These are phyloP conservation scores for Rhizophagus sp. DNA, from an alignment of 192 early-diverging fungal species.

Conservation along the genomic window DNA sequence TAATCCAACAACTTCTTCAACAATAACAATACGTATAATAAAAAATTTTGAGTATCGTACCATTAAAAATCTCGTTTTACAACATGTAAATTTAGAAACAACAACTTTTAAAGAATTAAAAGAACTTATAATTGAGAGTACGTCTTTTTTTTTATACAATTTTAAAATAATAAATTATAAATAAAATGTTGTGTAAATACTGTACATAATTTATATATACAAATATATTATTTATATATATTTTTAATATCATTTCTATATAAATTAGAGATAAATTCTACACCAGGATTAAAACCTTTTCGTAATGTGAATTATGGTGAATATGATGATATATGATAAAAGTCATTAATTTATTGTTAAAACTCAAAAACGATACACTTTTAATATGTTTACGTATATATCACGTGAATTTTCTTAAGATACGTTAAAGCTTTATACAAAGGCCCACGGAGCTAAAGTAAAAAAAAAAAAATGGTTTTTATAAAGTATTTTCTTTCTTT, in stretches of 20 bases:
- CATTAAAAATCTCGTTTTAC: constrained; percentile 78
- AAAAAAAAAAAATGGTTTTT: neutral
- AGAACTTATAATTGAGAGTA: constrained; percentile 55
- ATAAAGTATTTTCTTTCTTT: too few relatives aligned
- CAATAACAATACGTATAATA: constrained; percentile 81
- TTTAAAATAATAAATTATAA: too few relatives aligned
- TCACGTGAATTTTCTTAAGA: constrained; percentile 36
- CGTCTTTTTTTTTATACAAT: neutral
- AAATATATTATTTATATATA: too few relatives aligned
- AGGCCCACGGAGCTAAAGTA: constrained; percentile 74
- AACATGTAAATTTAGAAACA: constrained; percentile 63
- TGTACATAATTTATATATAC: too few relatives aligned
- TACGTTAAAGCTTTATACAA: constrained; percentile 75
- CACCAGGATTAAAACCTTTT: constrained; percentile 70
- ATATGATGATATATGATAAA: too few relatives aligned
- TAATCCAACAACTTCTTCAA: constrained; percentile 32
- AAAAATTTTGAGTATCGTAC: constrained; percentile 92
- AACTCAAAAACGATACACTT: too few relatives aligned
- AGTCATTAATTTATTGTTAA: too few relatives aligned
- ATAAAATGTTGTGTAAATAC: too few relatives aligned
- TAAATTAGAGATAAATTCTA: constrained; percentile 57
- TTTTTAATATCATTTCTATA: too few relatives aligned
- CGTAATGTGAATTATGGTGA: constrained; percentile 66
- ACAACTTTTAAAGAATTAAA: constrained; percentile 70
- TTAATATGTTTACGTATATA: neutral